Conservation (phyloP, 805 yeast species). For the Dipodascus geniculatus region DNA sequence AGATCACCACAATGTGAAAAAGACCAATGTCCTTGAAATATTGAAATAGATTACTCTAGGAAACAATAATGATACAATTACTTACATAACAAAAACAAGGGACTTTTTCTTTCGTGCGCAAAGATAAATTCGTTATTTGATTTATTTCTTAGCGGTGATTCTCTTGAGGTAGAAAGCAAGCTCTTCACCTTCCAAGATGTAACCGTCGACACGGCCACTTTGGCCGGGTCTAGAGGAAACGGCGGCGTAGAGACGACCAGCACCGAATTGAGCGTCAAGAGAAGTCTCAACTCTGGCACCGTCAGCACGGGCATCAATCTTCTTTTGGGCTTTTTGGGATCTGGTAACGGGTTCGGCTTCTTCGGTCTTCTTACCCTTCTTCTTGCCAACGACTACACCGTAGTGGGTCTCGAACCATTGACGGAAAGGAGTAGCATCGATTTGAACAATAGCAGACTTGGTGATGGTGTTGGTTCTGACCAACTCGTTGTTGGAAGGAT, state of each 20-base stretch:
- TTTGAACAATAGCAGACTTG: slow-evolving; percentile 97
- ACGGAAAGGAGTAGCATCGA: slow-evolving; percentile 99
- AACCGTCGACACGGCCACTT: slow-evolving; percentile 99
- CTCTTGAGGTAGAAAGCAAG: slow-evolving; percentile 99
- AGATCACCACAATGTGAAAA: too few relatives aligned
- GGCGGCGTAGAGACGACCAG: slow-evolving; percentile 98
- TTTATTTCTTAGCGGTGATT: slow-evolving; percentile 95
- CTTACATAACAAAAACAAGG: too few relatives aligned
- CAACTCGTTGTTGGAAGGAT: slow-evolving; percentile 99
- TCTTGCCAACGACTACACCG: slow-evolving; percentile 90
- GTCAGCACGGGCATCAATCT: slow-evolving; percentile 86
- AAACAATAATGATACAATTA: too few relatives aligned
- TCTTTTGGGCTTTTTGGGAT: slow-evolving; percentile 75
- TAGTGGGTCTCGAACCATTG: slow-evolving; percentile 98
- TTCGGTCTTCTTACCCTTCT: slow-evolving; percentile 34
- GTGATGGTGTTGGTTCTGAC: slow-evolving; percentile 99
- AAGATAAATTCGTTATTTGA: neutral
- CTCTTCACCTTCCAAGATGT: slow-evolving; percentile 99
- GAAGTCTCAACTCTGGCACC: slow-evolving; percentile 77
- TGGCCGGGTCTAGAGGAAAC: slow-evolving; percentile 99
- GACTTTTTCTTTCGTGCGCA: neutral
- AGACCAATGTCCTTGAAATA: too few relatives aligned
- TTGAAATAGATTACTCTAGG: neutral
- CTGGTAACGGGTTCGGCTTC: slow-evolving; percentile 35
- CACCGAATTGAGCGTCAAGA: slow-evolving; percentile 92